Conservation (phyloP, 192 early-diverging fungal species). For the Backusella liffmaniae region DNA sequence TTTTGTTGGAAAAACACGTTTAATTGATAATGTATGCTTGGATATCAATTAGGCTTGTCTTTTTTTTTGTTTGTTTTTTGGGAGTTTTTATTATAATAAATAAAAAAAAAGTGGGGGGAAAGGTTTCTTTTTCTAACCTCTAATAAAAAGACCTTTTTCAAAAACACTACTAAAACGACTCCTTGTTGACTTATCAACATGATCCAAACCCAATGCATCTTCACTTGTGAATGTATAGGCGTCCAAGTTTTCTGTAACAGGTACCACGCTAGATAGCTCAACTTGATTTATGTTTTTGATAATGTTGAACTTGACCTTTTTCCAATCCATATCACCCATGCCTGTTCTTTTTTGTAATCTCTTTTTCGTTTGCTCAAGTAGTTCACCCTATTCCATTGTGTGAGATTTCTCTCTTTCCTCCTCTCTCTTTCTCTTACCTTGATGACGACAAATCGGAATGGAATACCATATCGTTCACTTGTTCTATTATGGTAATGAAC, state of each 20-base stretch:
- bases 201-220: constrained; percentile 53
- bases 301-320: constrained; percentile 57
- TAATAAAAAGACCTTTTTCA: constrained; percentile 31
- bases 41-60: background rate
- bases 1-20: constrained; percentile 80
- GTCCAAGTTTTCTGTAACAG: constrained; percentile 30
- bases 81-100: background rate
- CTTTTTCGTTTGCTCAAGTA: constrained; percentile 65
- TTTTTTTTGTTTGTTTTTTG: background rate
- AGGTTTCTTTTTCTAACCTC: constrained; percentile 13
- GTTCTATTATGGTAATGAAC: constrained; percentile 80
- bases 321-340: constrained; percentile 80
- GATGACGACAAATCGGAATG: constrained; percentile 75
- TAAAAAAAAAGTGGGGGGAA: background rate
- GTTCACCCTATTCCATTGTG: constrained; percentile 47
- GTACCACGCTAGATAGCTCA: background rate
- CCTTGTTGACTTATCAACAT: constrained; percentile 32
- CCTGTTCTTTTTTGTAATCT: constrained; percentile 71
- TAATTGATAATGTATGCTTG: constrained; percentile 80
- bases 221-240: constrained; percentile 28
- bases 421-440: constrained; percentile 26
- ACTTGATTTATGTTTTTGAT: constrained; percentile 33
- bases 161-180: constrained; percentile 25
- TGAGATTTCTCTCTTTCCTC: background rate
- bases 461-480: constrained; percentile 68